These are phyloP conservation scores for Kazachstania viticola DNA, from an alignment of 805 yeast genomes.

Conservation along the genomic window DNA sequence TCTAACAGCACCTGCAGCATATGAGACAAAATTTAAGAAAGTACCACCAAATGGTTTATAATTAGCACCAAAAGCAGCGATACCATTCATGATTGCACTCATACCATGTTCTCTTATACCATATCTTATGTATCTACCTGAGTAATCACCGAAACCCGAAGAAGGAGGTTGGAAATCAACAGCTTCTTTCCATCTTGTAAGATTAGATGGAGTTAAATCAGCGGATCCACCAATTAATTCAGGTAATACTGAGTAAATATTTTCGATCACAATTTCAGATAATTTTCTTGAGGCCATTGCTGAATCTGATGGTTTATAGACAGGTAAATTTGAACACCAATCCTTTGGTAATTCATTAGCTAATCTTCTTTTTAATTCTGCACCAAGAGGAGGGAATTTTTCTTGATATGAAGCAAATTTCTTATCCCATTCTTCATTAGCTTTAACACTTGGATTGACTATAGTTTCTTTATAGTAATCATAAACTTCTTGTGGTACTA, in stretches of 20 bases:
- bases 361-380: conserved; percentile 71
- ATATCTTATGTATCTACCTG: conserved; percentile 90
- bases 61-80: conserved; percentile 78
- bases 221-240: conserved; percentile 97
- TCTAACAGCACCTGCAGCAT: conserved; percentile 82
- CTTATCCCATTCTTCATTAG: conserved; percentile 65
- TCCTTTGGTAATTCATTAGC: conserved; percentile 65
- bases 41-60: conserved; percentile 92
- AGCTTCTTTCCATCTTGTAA: conserved; percentile 77
- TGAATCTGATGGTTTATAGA: conserved; percentile 63
- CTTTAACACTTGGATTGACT: conserved; percentile 49
- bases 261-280: conserved; percentile 66
- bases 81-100: conserved; percentile 98
- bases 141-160: conserved; percentile 69
- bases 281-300: conserved; percentile 92
- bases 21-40: conserved; percentile 83
- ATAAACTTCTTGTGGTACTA: conserved; percentile 72
- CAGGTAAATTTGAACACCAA: conserved; percentile 73
- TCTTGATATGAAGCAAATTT: conserved; percentile 47
- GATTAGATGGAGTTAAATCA: conserved; percentile 92
- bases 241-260: conserved; percentile 55
- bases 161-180: conserved; percentile 87
- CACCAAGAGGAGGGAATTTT: conserved; percentile 68
- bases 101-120: conserved; percentile 99
- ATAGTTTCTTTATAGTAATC: conserved; percentile 48